These are phyloP conservation scores for Cryptococcus sp. DNA, from an alignment of 1,284 basidiomycete genomes.

Conservation along the genomic window DNA sequence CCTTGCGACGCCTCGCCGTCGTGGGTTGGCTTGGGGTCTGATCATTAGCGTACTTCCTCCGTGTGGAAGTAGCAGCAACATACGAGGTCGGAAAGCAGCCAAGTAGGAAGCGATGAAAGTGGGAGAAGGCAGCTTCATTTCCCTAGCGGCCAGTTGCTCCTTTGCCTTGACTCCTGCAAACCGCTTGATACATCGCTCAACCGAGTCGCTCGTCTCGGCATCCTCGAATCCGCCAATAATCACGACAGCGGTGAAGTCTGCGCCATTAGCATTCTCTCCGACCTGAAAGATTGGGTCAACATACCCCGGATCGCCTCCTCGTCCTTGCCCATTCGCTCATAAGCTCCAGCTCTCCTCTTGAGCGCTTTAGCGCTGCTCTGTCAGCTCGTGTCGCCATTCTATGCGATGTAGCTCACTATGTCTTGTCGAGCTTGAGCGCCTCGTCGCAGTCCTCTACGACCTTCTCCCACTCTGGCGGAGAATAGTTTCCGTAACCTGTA, in stretches of 20 bases:
- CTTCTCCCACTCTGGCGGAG: constrained; percentile 71
- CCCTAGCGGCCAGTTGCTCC: constrained; percentile 51
- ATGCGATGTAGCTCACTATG: constrained; percentile 52
- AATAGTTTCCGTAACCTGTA: constrained; percentile 86
- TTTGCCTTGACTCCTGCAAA: constrained; percentile 52
- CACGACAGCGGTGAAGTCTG: constrained; percentile 92
- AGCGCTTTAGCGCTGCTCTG: constrained; percentile 71
- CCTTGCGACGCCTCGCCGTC: constrained; percentile 72
- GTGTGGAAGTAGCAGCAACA: constrained; percentile 34
- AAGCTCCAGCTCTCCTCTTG: constrained; percentile 81
- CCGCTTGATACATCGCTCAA: constrained; percentile 89
- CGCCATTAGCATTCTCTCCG: not conserved
- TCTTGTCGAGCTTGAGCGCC: constrained; percentile 76
- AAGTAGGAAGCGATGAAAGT: constrained; percentile 96
- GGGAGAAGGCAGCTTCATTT: constrained; percentile 78
- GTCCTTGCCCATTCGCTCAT: constrained; percentile 70
- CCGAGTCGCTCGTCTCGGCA: constrained; percentile 67
- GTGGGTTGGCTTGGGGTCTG: constrained; percentile 64
- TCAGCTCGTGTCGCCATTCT: not conserved
- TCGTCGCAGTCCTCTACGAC: constrained; percentile 88
- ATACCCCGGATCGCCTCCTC: constrained; percentile 73
- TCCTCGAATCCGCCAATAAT: constrained; percentile 93
- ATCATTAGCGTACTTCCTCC: not conserved
- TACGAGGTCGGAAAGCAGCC: constrained; percentile 86
- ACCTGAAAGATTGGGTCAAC: not conserved